Percentiles rank a stretch among this genome's conserved stretches.
Evolutionary conservation across 2,329 filamentous ascomycete genomes (phyloP).

Genomic region (Fusarium falciforme): DNA sequence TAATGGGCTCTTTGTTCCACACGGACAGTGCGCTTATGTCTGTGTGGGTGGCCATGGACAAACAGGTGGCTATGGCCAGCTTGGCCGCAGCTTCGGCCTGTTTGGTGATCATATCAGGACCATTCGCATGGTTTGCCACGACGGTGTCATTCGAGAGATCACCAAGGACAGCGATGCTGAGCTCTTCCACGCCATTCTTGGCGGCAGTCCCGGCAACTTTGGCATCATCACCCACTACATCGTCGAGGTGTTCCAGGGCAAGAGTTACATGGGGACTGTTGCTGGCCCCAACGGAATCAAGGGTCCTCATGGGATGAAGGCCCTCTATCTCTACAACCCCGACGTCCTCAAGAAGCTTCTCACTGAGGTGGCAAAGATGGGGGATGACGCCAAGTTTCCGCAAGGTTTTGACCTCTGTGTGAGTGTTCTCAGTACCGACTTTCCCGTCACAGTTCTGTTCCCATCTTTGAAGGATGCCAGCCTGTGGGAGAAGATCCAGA

Average conservation of each 20-base stretch:
- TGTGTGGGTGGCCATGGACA: slow-evolving; percentile 60
- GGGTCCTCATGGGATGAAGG: background rate
- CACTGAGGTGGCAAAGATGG: background rate
- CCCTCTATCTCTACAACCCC: background rate
- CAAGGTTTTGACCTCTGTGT: background rate
- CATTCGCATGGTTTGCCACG: slow-evolving; percentile 59
- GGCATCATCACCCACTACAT: slow-evolving; percentile 66
- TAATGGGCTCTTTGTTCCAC: slow-evolving; percentile 56
- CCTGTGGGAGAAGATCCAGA: background rate
- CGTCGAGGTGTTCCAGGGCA: slow-evolving; percentile 52
- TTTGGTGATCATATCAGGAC: slow-evolving; percentile 64
- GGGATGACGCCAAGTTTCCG: background rate
- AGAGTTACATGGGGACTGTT: slow-evolving; percentile 49
- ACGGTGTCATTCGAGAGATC: slow-evolving; percentile 58
- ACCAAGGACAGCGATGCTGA: slow-evolving; percentile 60
- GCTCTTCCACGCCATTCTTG: slow-evolving; percentile 68
- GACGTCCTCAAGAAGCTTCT: background rate
- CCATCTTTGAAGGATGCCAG: background rate
- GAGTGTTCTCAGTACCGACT: background rate
- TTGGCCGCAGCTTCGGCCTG: slow-evolving; percentile 62
- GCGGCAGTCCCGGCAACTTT: slow-evolving; percentile 68
- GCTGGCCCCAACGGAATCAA: background rate
- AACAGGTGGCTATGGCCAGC: slow-evolving; percentile 59
- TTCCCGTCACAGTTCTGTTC: background rate
- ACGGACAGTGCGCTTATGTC: slow-evolving; percentile 58